Evolutionary conservation across 1,284 basidiomycete genomes (phyloP), one percentile per base, ranked within the genome.

Genomic region (Ustilago curta): DNA sequence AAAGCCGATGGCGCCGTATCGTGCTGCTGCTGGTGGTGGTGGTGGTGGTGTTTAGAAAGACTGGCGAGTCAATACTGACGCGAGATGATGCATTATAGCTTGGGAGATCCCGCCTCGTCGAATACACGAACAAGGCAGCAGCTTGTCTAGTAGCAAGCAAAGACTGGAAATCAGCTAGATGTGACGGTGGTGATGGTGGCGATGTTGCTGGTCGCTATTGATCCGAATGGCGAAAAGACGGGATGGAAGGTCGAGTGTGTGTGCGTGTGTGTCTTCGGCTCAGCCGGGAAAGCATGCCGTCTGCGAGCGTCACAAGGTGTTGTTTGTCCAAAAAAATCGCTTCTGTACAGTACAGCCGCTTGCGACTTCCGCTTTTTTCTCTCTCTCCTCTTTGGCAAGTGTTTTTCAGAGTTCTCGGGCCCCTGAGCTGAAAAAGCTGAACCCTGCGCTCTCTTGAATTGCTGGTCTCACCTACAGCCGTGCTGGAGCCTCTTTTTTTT

Each of bases 361-460:
- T 42, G 35, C 52, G 40, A 40, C 52, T 57, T 12, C 9, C 12
- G 21, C 19, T 44, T 19, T 44, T 29, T 27, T 47, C 47, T 47
- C 27, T 47, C 29, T 31, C 18, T 31, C 29, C 7, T 44, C n/a
- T 31, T 31, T 23, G 44, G 23, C 37, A 48, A 16, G 7, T 23
- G 23, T 37, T 35, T 31, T 47, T 48, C n/a, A n/a, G n/a, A n/a
- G n/a, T n/a, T n/a, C n/a, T 48, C 40, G 59, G 55, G 59, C 3
- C 56, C 66, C 66, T 62, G 51, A 61, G 25, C 43, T 61, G 65
- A 3, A n/a, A n/a, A n/a, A 37, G 35, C 35, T 37, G 35, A 62
- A 62, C 50, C 59, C 55, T 57, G 54, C 44, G 44, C 54, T 55
- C 8, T 29, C 3, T n/a, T 27, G n/a, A 31, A n/a, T 7, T 48